phyloP scores from a whole-genome alignment of 257 asterid genomes.

The Plantago ovata region DNA sequence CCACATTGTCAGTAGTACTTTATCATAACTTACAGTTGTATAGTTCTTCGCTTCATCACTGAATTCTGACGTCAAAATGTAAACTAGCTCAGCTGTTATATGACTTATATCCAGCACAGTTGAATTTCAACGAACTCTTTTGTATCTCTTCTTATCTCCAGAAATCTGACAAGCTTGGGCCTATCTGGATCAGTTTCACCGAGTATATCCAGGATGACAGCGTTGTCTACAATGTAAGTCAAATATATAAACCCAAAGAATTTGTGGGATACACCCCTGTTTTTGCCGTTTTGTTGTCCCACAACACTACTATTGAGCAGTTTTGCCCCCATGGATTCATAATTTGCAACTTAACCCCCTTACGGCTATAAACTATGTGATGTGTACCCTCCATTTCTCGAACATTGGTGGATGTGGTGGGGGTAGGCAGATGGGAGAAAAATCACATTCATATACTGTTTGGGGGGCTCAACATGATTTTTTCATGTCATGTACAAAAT shows the following conservation, averaged over 20 bases:
- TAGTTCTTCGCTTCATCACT: background rate
- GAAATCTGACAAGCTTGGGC: slow-evolving; percentile 76
- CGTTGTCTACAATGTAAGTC: slow-evolving; percentile 70
- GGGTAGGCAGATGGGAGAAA: no score
- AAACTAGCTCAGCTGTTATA: no score
- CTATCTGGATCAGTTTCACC: slow-evolving; percentile 74
- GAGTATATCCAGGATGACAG: slow-evolving; percentile 61
- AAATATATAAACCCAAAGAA: background rate
- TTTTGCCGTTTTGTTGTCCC: no score
- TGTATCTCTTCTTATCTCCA: slow-evolving; percentile 22
- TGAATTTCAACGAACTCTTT: slow-evolving; percentile 3
- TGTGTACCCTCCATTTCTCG: no score
- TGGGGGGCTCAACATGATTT: background rate
- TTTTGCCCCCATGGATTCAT: no score
- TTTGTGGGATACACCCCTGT: no score
- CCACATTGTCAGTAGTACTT: slow-evolving; percentile 59
- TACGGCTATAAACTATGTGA: no score
- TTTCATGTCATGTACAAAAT: background rate
- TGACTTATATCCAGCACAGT: background rate
- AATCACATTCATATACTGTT: no score
- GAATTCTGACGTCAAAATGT: no score
- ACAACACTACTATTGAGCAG: no score
- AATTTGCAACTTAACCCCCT: no score
- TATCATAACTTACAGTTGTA: background rate
- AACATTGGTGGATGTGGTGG: no score